phyloP scores from a whole-genome alignment of 2,329 filamentous ascomycete species.

The Remersonia thermophila region DNA sequence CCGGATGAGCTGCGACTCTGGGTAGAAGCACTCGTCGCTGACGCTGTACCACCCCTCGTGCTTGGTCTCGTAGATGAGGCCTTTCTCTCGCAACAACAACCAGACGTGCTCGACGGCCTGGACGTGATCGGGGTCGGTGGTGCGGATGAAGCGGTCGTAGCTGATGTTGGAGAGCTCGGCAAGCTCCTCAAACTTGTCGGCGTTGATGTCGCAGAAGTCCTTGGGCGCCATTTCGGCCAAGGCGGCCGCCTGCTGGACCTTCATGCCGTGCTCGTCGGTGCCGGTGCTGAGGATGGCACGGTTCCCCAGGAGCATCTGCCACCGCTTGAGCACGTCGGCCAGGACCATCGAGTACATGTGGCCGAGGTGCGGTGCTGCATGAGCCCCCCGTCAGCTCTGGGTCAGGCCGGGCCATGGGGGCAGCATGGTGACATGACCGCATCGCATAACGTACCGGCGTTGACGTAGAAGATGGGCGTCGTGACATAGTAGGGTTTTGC shows the following conservation, averaged over 20 bases:
- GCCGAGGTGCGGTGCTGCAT: conserved; percentile 75
- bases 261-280: conserved; percentile 96
- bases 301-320: conserved; percentile 64
- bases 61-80: conserved; percentile 70
- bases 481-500: conserved; percentile 87
- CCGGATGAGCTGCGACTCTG: conserved; percentile 59
- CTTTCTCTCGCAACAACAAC: conserved; percentile 62
- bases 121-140: conserved; percentile 71
- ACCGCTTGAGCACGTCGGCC: conserved; percentile 83
- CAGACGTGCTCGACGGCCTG: conserved; percentile 84
- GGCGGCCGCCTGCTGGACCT: conserved; percentile 78
- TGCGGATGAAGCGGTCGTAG: conserved; percentile 83
- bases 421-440: conserved; percentile 3
- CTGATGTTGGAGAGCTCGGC: conserved; percentile 57
- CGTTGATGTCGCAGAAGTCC: conserved; percentile 78
- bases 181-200: conserved; percentile 65
- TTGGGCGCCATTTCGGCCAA: conserved; percentile 60
- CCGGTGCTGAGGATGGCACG: conserved; percentile 71
- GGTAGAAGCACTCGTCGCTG: conserved; percentile 94
- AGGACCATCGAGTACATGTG: conserved; percentile 91
- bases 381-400: conserved; percentile 1
- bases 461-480: conserved; percentile 97
- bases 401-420: too few relatives aligned
- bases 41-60: conserved; percentile 96
- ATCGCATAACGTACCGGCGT: conserved; percentile 76